Evolutionary conservation across 495 filamentous ascomycete genomes (phyloP), one percentile per base, ranked within the genome.

Genomic region (Xylaria telfairii): DNA sequence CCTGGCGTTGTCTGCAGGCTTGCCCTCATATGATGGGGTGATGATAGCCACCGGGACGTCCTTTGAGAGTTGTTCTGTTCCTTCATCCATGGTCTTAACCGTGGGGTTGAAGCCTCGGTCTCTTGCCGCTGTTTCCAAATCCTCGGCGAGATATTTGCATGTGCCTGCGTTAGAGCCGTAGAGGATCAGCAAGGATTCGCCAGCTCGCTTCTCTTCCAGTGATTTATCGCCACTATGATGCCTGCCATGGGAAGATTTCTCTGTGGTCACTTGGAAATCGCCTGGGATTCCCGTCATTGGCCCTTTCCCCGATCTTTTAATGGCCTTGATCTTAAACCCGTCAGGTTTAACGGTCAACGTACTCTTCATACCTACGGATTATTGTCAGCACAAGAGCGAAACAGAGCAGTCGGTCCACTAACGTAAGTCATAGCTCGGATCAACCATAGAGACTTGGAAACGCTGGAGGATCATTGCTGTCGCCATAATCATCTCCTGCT

Each of bases 81-180:
- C 88, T 9, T 83, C 83, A 68, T 92, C 87, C 71, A 93, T 78
- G 37, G 67, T 70, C 39, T 79, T 75, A 1, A 74, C 78, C 73
- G 60, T 82, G 75, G 42, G 86, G 67, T 71, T 83, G 65, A 73
- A 91, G 0, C 90, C 91, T 64, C 86, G 83, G 4, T 69, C 74
- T n/a, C 71, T 64, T 3, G 89, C 89, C 75, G 85, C 83, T 66
- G 83, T 81, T 2, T 87, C 88, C 12, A 92, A 75, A 42, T 81
- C 81, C 60, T 87, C 82, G 0, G 90, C 89, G 57, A 93, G 80
- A 0, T 86, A 82, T 73, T 92, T 87, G 73, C 91, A 93, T 4
- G 91, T 93, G 0, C 91, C 91, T 13, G 86, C 87, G 66, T 93
- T 92, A 0, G 86, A 89, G 19, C 90, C 91, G 72, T 88, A 93